These are phyloP conservation scores for Pyrenophora tritici-repentis DNA, from an alignment of 2,329 filamentous ascomycete species.

Conservation along the genomic window DNA sequence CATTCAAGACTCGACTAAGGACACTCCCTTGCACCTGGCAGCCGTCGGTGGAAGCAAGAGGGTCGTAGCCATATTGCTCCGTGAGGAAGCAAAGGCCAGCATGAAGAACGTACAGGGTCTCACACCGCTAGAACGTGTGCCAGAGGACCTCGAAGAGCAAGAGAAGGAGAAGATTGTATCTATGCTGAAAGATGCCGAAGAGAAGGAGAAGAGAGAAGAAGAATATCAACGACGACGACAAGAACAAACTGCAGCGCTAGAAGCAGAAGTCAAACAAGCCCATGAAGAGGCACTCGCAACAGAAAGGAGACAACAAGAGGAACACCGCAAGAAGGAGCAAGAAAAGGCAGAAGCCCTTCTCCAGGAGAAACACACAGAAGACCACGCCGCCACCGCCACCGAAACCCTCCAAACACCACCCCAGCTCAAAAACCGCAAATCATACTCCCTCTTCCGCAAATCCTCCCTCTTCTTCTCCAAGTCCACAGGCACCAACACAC, in stretches of 20 bases:
- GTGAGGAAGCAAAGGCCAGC: conserved; percentile 24
- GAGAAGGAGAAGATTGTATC: conserved; percentile 26
- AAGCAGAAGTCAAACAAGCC: conserved; percentile 13
- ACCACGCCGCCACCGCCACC: neutral
- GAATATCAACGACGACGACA: conserved; percentile 7
- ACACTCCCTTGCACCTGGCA: conserved; percentile 31
- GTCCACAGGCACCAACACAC: neutral
- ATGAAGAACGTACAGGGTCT: conserved; percentile 21
- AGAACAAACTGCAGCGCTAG: conserved; percentile 8
- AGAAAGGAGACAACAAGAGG: conserved; percentile 4
- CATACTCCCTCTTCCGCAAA: conserved; percentile 14
- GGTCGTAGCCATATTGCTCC: conserved; percentile 22
- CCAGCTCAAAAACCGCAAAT: neutral
- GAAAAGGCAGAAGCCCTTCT: neutral
- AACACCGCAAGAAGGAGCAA: neutral
- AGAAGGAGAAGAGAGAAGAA: conserved; percentile 17
- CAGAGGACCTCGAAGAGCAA: conserved; percentile 17
- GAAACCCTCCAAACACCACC: neutral
- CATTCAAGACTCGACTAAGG: conserved; percentile 21
- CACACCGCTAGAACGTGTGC: conserved; percentile 22
- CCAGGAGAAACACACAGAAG: too few species aligned
- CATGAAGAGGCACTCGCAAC: conserved; percentile 12
- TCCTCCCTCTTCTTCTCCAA: conserved; percentile 14
- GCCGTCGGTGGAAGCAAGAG: conserved; percentile 20
- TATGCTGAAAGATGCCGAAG: conserved; percentile 26